A percentile compares a stretch with the other conserved stretches of the same genome.
These are phyloP conservation scores for Geotrichum klebahnii DNA, from an alignment of 1,139 yeast species.

Conservation along the genomic window DNA sequence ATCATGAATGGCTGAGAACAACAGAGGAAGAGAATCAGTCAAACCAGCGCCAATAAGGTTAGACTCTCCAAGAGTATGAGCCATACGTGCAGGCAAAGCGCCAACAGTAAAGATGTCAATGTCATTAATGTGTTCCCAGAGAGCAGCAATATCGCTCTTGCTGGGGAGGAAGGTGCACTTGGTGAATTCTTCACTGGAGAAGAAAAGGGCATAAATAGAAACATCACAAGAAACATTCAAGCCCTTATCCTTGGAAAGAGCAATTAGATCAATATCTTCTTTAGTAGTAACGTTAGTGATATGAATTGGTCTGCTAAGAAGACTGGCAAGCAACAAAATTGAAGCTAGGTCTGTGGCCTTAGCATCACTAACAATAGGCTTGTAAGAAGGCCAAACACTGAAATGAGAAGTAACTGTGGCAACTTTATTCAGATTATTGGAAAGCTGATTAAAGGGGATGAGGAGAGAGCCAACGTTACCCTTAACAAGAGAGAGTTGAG, in stretches of 20 bases:
- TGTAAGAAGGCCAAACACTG: conserved; percentile 74
- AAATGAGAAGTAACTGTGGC: conserved; percentile 75
- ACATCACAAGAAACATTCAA: conserved; percentile 88
- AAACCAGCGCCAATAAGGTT: conserved; percentile 72
- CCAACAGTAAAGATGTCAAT: conserved; percentile 91
- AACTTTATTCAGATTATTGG: conserved; percentile 57
- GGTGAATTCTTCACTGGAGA: conserved; percentile 68
- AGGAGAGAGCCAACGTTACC: conserved; percentile 71
- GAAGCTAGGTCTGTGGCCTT: conserved; percentile 89
- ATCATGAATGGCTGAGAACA: conserved; percentile 73
- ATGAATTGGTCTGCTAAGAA: conserved; percentile 81
- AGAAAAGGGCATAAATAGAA: conserved; percentile 71
- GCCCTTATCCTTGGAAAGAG: conserved; percentile 79
- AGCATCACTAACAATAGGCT: conserved; percentile 91
- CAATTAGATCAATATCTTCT: conserved; percentile 79
- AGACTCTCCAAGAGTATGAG: conserved; percentile 57
- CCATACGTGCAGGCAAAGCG: conserved; percentile 66
- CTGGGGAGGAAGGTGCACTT: conserved; percentile 71
- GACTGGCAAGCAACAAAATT: conserved; percentile 79
- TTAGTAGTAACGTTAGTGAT: conserved; percentile 78
- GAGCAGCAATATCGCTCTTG: conserved; percentile 69
- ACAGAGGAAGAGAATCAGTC: conserved; percentile 74
- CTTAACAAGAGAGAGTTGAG: conserved; percentile 59
- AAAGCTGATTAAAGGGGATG: conserved; percentile 74
- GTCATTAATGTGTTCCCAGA: conserved; percentile 70